Conservation (phyloP, 345 rosid species). For the Bruguiera gymnorhiza region DNA sequence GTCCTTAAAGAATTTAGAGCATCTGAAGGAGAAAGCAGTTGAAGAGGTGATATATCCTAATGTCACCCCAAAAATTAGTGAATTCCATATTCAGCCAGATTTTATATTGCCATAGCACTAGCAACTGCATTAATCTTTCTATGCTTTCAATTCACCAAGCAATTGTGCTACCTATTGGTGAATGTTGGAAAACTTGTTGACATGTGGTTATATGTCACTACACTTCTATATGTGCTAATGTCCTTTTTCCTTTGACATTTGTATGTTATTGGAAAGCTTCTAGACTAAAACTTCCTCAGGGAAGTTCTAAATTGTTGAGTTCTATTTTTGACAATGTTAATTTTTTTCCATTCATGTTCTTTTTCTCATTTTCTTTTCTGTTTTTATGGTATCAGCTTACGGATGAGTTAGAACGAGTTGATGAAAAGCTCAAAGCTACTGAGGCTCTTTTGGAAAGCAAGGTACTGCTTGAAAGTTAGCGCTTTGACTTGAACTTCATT, state of each 20-base stretch:
- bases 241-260: not conserved
- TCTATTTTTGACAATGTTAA: too few species aligned
- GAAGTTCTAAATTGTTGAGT: not conserved
- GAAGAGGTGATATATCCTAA: constrained; percentile 36
- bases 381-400: constrained; percentile 27
- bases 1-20: constrained; percentile 40
- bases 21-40: constrained; percentile 43
- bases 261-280: not conserved
- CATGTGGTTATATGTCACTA: not conserved
- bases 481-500: not conserved
- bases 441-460: constrained; percentile 48
- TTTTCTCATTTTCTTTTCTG: not conserved
- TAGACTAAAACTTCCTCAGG: not conserved
- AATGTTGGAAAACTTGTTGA: not conserved
- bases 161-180: not conserved
- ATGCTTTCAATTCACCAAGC: too few species aligned
- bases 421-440: constrained; percentile 41
- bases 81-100: not conserved
- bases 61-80: not conserved
- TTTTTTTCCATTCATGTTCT: not conserved
- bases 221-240: not conserved
- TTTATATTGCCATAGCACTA: not conserved
- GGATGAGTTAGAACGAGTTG: constrained; percentile 39
- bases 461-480: constrained; percentile 23
- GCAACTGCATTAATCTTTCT: constrained; percentile 1